A percentile compares a stretch with the other conserved stretches of the same genome.
These are phyloP conservation scores for Brassica rapa DNA, from an alignment of 345 rosid species.

Conservation along the genomic window DNA sequence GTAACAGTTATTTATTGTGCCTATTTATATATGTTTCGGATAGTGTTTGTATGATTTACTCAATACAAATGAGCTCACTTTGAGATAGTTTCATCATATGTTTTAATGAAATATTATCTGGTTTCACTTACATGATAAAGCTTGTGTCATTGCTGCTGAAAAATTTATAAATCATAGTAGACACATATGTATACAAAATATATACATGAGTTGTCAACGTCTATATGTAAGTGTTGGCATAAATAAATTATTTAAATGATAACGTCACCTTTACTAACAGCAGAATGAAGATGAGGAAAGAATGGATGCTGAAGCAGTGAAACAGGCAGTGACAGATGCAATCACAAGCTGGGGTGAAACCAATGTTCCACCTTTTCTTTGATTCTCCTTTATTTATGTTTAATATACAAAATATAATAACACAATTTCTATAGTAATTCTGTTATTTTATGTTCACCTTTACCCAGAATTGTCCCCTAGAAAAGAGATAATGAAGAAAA, in stretches of 20 bases:
- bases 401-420: conserved; percentile 26
- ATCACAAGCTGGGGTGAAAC: conserved; percentile 59
- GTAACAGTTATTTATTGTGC: too few species aligned
- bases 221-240: conserved; percentile 17
- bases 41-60: conserved; percentile 1
- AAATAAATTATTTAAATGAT: not conserved
- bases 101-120: not conserved
- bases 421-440: conserved; percentile 19
- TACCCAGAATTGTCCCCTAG: not conserved
- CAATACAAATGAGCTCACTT: not conserved
- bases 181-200: too few species aligned
- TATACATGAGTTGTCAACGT: not conserved
- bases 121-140: not conserved
- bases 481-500: conserved; percentile 18
- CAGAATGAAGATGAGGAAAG: conserved; percentile 65
- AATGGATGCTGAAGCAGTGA: conserved; percentile 67
- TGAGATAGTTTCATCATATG: conserved; percentile 2
- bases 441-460: not conserved
- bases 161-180: too few species aligned
- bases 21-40: not conserved
- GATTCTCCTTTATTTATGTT: conserved; percentile 13
- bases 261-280: conserved; percentile 24
- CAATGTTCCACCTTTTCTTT: conserved; percentile 22
- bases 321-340: conserved; percentile 69
- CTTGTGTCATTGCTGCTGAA: too few species aligned